Conservation (phyloP, 768 basidiomycete genomes). For the Phaffia australis region DNA sequence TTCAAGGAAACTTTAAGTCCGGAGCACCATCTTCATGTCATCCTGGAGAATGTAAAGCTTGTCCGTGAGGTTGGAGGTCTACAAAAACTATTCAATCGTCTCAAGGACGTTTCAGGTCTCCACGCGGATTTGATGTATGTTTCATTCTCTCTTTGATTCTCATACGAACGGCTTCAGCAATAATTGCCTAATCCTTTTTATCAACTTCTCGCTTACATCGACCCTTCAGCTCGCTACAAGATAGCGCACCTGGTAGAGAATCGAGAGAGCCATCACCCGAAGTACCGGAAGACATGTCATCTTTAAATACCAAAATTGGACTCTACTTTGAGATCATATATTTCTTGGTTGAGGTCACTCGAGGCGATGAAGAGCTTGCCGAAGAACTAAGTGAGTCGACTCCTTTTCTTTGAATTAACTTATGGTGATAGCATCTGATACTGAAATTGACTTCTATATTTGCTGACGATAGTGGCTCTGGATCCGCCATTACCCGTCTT, state of each 20-base stretch:
- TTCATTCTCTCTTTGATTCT: background rate
- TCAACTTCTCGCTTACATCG: too few species aligned
- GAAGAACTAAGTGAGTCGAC: constrained; percentile 78
- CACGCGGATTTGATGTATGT: constrained; percentile 69
- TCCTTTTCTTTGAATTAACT: background rate
- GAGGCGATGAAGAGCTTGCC: constrained; percentile 85
- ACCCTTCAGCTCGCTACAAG: too few species aligned
- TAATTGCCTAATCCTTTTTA: too few species aligned
- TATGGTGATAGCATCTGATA: background rate
- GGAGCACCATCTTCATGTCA: constrained; percentile 90
- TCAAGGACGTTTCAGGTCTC: constrained; percentile 79
- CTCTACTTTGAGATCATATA: constrained; percentile 93
- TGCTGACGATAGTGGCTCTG: constrained; percentile 60
- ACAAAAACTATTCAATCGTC: constrained; percentile 66
- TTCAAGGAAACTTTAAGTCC: constrained; percentile 84
- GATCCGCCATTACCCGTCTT: constrained; percentile 80
- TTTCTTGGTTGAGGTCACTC: constrained; percentile 84
- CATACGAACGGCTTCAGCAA: too few species aligned
- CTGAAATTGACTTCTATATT: background rate
- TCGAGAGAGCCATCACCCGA: background rate
- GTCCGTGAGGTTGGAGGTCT: constrained; percentile 76
- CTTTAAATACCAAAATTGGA: constrained; percentile 65
- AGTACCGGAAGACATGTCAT: constrained; percentile 55
- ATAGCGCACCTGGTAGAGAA: background rate
- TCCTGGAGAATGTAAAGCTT: constrained; percentile 83